Evolutionary conservation across 768 basidiomycete genomes (phyloP), one percentile per base, ranked within the genome.

Genomic region (Pseudohyphozyma bogoriensis): DNA sequence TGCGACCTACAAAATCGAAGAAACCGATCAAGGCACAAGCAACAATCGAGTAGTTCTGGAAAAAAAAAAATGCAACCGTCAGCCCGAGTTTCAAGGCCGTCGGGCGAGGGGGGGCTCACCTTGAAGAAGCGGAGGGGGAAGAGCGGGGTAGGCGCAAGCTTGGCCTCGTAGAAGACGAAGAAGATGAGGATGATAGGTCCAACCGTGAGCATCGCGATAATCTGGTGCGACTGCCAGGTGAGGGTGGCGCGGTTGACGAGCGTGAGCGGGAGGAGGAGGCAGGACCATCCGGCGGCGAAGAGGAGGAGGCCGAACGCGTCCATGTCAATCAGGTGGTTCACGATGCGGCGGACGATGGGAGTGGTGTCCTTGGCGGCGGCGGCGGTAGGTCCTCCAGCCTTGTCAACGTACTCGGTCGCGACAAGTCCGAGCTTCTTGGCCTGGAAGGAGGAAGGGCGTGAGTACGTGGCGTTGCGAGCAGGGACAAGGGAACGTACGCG

Each of bases 1-100:
- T n/a, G n/a, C n/a, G n/a, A n/a, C n/a, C n/a, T 18, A 83, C 81
- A 61, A 83, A 83, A 67, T 84, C 82, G 46, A 82, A 24, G 56
- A 50, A 51, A 20, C 83, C 84, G 62, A 87, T 82, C 28, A 81
- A 63, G 26, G 79, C 76, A 2, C 83, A 80, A 18, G 80, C 77
- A 16, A 84, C 73, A 20, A 86, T 80, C 31, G 78, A 81, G n/a
- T 75, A 74, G 66, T 84, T 85, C 36, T 69, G 65, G n/a, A n/a
- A n/a, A n/a, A n/a, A n/a, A n/a, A n/a, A n/a, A n/a, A n/a, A n/a
- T n/a, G n/a, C n/a, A n/a, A n/a, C n/a, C n/a, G n/a, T n/a, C n/a
- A n/a, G n/a, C n/a, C n/a, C n/a, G n/a, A n/a, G n/a, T n/a, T n/a
- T n/a, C n/a, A n/a, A n/a, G n/a, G n/a, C n/a, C n/a, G n/a, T n/a